Percentiles rank a stretch among this genome's conserved stretches.
phyloP scores from a whole-genome alignment of 345 rosid genomes.

The Raphanus raphanistrum region DNA sequence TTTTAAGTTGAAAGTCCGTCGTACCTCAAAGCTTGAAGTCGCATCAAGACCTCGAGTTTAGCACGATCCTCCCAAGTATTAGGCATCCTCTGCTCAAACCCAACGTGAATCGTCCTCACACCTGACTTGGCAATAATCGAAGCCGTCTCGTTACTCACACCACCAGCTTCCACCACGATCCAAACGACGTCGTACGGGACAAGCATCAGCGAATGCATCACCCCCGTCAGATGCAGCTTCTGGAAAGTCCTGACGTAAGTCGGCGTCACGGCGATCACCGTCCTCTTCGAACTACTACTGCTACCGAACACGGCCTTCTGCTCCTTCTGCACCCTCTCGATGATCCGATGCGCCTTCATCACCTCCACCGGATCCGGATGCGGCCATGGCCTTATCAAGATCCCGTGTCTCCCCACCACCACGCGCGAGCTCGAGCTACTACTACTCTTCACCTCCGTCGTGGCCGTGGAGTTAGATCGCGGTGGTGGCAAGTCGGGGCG shows the following conservation, averaged over 20 bases:
- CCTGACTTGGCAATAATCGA: constrained; percentile 66
- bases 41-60: constrained; percentile 74
- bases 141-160: constrained; percentile 73
- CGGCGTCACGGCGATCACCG: constrained; percentile 76
- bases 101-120: constrained; percentile 61
- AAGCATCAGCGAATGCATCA: constrained; percentile 92
- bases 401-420: constrained; percentile 96
- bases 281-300: constrained; percentile 42
- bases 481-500: constrained; percentile 38
- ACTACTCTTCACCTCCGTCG: constrained; percentile 16
- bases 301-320: constrained; percentile 69
- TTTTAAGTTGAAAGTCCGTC: too few species aligned
- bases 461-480: background rate
- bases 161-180: constrained; percentile 98
- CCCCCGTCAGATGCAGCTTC: constrained; percentile 84
- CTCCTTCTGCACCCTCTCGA: constrained; percentile 87
- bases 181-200: constrained; percentile 84
- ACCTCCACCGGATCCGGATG: constrained; percentile 91
- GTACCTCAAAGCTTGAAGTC: constrained; percentile 79
- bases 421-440: constrained; percentile 65
- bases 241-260: constrained; percentile 96
- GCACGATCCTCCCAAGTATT: constrained; percentile 76
- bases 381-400: constrained; percentile 99
- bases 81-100: constrained; percentile 69
- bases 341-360: constrained; percentile 87